Base-by-base conservation (phyloP, 2,329 filamentous ascomycete genomes). In the Diplocarpon rosae region DNA sequence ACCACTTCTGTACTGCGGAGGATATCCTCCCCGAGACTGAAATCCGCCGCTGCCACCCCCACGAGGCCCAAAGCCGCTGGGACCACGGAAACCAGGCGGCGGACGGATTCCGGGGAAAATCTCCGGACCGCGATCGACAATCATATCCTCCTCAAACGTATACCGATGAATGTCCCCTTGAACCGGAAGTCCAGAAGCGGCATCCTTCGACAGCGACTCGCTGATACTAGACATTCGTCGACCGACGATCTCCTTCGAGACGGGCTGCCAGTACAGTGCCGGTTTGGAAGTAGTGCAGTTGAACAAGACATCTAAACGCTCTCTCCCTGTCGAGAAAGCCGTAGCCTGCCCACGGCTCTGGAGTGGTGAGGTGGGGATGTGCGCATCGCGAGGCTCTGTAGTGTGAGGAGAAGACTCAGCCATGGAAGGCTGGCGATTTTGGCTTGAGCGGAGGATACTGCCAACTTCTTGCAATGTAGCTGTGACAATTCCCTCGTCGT, bases 61-160 rank as follows among this genome's bases (percentile, higher is more conserved):
- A 15, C 33, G 14, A 8, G 38, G 24, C 16, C 48, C 39, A 37
- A 37, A 42, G 3, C 48, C 45, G 34, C 44, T 39, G 32, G 48
- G 44, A 43, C 60, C 62, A 45, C 56, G 59, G 29, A 66, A 65
- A 9, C 66, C 62, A 15, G 63, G 64, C 15, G 77, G 76, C 17
- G 75, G 76, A 17, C 77, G 67, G 48, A 82, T 78, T 13, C 76
- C 77, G 38, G 76, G 66, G 57, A 81, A 81, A 31, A 80, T 77
- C 60, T 88, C 84, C 13, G 76, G 76, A 12, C 83, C 84, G 43
- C 80, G 72, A 60, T 88, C 83, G 36, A 88, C 81, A 43, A 88
- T 77, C 5, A 64, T 58, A 48, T 80, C 71, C 45, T 79, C 68
- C 60, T 87, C 82, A 54, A 88, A 88, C 0, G 80, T 82, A 60